A percentile compares a stretch with the other conserved stretches of the same genome.
phyloP scores from a whole-genome alignment of 345 rosid species.

The Murraya koenigii region DNA sequence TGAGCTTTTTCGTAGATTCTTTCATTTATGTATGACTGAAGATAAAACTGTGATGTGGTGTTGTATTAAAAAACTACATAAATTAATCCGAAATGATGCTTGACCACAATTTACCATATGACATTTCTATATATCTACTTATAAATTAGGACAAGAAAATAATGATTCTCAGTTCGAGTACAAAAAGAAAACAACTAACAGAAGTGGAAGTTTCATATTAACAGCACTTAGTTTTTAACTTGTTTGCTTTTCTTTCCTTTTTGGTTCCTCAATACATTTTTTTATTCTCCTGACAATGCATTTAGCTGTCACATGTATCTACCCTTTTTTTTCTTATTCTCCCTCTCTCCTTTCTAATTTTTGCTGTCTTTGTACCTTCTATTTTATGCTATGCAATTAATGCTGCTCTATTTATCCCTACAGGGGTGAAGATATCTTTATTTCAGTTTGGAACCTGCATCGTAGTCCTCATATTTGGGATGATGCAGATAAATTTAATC shows the following conservation, averaged over 20 bases:
- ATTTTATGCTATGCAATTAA: neutral
- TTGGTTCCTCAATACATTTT: neutral
- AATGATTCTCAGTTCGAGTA: neutral
- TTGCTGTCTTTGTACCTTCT: neutral
- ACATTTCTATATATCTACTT: neutral
- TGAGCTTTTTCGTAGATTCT: neutral
- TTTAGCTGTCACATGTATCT: neutral
- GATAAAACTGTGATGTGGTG: neutral
- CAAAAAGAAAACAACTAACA: neutral
- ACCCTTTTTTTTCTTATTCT: neutral
- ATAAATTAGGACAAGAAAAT: neutral
- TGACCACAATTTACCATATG: neutral
- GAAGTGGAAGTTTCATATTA: neutral
- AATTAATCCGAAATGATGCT: neutral
- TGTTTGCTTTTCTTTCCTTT: neutral
- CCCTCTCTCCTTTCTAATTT: neutral
- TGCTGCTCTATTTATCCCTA: conserved; percentile 5
- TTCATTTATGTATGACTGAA: neutral
- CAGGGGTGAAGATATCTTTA: conserved; percentile 90
- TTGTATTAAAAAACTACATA: neutral
- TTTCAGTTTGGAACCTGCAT: conserved; percentile 93
- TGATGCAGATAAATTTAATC: conserved; percentile 74
- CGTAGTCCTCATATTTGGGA: conserved; percentile 83
- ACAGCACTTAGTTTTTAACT: neutral
- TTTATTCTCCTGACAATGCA: neutral